Base-by-base conservation (phyloP, 129 eudicot species). In the Cynara cardunculus region DNA sequence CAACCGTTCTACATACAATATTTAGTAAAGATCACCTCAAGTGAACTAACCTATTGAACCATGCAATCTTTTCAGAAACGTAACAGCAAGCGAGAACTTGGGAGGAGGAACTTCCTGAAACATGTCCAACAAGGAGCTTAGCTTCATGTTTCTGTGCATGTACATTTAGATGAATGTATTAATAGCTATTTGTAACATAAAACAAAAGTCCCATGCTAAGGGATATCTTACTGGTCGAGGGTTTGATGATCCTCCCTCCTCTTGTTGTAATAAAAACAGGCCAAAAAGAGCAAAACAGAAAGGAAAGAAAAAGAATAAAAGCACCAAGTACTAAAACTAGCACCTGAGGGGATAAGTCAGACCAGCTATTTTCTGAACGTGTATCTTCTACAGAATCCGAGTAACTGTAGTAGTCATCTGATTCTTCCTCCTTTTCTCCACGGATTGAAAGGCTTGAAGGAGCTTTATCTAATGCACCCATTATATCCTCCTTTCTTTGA, bases 361-460 rank as follows among this genome's bases (percentile, higher is more conserved):
- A 69, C 94, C 93, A 91, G 26, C 86, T 87, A 59, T 75, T 72
- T 72, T 86, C 92, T 22, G 86, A 79, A 28, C 80, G 91, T 30
- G 49, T 77, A 59, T 83, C 86, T 31, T 83, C 86, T 25, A 87
- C 88, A 2, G 90, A 89, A 74, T 89, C 94, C 4, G 90, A 82
- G 66, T 86, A 89, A 79, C 91, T 91, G 82, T 83, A 87, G 82
- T 85, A 90, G 19, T 90, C 94, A 79, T 92, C 97, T 16, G 84
- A 59, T 32, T 85, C 87, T 72, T 88, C 94, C 72, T 92, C 84
- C 64, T 84, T 75, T 34, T 82, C 90, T 71, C 89, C 74, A 56
- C 87, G 89, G 74, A 88, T 80, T 18, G 92, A 85, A 72, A 41
- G 78, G 44, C 35, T 86, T 31, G 89, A 86, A 81, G 92, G 89